Evolutionary conservation across 257 asterid species (phyloP).

Genomic region (Nicotiana obtusifolia): DNA sequence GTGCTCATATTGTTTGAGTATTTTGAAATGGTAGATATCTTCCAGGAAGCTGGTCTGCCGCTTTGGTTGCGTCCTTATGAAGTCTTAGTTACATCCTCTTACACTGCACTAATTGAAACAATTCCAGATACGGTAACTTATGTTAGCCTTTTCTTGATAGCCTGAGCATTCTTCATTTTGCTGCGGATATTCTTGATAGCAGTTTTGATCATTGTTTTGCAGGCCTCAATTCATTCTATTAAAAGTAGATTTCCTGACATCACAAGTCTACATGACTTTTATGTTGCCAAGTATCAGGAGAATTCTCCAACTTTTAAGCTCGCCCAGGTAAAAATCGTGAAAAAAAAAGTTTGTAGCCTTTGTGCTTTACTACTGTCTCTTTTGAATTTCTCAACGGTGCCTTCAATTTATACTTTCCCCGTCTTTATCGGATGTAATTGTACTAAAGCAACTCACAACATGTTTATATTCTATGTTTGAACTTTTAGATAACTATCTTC

Average conservation of each 20-base stretch:
- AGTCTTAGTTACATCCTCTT: slow-evolving; percentile 92
- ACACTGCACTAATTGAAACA: slow-evolving; percentile 97
- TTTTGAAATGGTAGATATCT: slow-evolving; percentile 72
- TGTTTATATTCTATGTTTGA: slow-evolving; percentile 1
- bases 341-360: background rate
- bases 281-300: slow-evolving; percentile 84
- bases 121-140: slow-evolving; percentile 88
- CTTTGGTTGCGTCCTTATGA: slow-evolving; percentile 97
- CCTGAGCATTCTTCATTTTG: background rate
- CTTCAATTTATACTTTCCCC: background rate
- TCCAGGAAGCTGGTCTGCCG: slow-evolving; percentile 99
- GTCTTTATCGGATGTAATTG: background rate
- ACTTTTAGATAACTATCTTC: background rate
- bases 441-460: background rate
- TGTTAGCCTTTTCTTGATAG: background rate
- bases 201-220: slow-evolving; percentile 15
- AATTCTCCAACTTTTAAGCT: slow-evolving; percentile 87
- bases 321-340: slow-evolving; percentile 63
- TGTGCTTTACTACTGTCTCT: background rate
- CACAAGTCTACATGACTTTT: slow-evolving; percentile 88
- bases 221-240: slow-evolving; percentile 96
- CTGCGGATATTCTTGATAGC: background rate
- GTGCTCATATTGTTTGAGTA: slow-evolving; percentile 12
- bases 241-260: slow-evolving; percentile 86
- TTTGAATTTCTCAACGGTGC: background rate